A percentile compares a stretch with the other conserved stretches of the same genome.
phyloP scores from a whole-genome alignment of 2,329 filamentous ascomycete species.

The Byssoonygena ceratinophila region DNA sequence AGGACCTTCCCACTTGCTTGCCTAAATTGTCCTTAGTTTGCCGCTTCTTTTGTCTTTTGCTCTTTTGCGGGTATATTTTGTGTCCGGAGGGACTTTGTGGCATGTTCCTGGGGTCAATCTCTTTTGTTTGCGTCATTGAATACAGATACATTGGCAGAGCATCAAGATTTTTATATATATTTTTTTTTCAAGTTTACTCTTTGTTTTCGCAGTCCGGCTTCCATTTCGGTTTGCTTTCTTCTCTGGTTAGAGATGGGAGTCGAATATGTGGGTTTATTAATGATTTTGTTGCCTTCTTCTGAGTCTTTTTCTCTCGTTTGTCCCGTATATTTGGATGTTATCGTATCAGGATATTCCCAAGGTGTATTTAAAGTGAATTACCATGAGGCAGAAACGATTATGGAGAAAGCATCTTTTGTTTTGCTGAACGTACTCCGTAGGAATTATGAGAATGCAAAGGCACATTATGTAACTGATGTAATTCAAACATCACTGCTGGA shows the following conservation, averaged over 20 bases:
- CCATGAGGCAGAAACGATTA: no score
- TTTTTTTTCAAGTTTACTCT: background rate
- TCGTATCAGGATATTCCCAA: no score
- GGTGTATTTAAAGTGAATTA: no score
- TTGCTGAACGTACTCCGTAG: no score
- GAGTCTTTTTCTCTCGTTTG: background rate
- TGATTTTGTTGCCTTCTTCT: background rate
- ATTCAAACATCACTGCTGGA: no score
- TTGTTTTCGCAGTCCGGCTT: background rate
- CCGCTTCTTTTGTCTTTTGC: background rate
- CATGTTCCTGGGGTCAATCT: constrained; percentile 1
- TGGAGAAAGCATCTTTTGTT: no score
- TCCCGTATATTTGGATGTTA: no score
- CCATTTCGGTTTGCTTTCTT: background rate
- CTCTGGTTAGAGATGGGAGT: background rate
- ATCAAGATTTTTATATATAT: background rate
- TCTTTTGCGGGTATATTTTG: background rate
- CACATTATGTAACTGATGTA: no score
- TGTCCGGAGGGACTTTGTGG: background rate
- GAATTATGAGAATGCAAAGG: no score
- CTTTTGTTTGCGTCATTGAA: background rate
- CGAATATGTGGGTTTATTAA: background rate
- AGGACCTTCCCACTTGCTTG: background rate
- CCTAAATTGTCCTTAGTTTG: background rate
- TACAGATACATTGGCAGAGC: background rate